Evolutionary conservation across 495 filamentous ascomycete genomes (phyloP).

Genomic region (Astrocystis sublimbata): DNA sequence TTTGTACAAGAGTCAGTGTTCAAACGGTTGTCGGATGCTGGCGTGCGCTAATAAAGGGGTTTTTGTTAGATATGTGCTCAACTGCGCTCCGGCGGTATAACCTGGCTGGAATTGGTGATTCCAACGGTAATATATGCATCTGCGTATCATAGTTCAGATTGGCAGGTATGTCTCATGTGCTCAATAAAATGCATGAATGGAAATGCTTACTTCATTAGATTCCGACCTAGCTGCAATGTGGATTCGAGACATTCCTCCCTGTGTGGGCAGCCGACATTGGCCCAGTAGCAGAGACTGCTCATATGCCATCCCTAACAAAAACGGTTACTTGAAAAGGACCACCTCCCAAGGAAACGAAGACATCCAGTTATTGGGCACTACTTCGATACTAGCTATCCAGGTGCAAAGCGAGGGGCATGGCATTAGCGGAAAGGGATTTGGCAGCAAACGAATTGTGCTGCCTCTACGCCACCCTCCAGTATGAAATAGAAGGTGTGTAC

Average conservation of each 20-base stretch:
- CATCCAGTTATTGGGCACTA: no score
- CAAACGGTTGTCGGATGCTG: not conserved
- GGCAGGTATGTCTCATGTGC: not conserved
- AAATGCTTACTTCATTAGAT: not conserved
- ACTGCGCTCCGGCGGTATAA: not conserved
- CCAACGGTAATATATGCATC: not conserved
- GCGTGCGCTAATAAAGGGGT: not conserved
- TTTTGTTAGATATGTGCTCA: constrained; percentile 3
- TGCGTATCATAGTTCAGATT: not conserved
- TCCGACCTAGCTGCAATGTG: not conserved
- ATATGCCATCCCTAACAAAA: not conserved
- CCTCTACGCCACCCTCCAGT: not conserved
- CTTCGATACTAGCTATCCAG: no score
- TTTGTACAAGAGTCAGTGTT: constrained; percentile 5
- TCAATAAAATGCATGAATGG: not conserved
- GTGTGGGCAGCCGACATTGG: not conserved
- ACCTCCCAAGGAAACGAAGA: no score
- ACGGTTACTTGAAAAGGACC: no score
- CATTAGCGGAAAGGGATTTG: not conserved
- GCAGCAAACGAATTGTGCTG: not conserved
- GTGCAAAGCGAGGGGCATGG: not conserved
- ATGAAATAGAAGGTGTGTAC: not conserved
- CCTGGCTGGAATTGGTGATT: no score
- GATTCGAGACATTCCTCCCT: not conserved
- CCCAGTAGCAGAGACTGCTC: not conserved